Evolutionary conservation across 2,329 filamentous ascomycete genomes (phyloP), one percentile per base, ranked within the genome.

Genomic region (Alternaria sp.): DNA sequence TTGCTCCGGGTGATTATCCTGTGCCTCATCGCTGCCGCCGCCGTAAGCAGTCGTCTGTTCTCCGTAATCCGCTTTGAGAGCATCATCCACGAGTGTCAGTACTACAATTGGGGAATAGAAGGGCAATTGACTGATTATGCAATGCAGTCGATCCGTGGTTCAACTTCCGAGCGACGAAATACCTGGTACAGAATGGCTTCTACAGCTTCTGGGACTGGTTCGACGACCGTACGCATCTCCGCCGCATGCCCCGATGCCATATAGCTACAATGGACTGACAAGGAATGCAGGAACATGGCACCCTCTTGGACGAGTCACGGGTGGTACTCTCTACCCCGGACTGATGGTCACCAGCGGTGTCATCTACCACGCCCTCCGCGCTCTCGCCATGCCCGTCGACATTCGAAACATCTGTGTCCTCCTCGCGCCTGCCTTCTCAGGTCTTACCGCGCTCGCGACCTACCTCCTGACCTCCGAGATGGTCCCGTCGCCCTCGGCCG

Each of bases 171-270:
- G 96, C 96, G 71, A 98, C 96, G 60, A 98, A 98, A 83, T 98
- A 99, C 78, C 88, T 99, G 60, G 93, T 99, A 60, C 89, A 95
- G 78, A 89, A 99, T 89, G 96, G 96, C 75, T 98, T 99, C 84
- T 96, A 97, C 82, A 94, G 92, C 82, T 99, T 99, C 81, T 99
- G 96, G 96, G 95, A 99, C 82, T 99, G 96, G 96, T 99, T 99
- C 79, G 96, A 99, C 83, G 96, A 99, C 86, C 90, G 96, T 90
- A 85, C 68, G 88, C 79, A 58, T 58, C 66, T 68, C 66, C 50
- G 55, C 64, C 53, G 47, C 65, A 62, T 43, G 25, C 51, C 55
- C 33, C 63, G 30, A 28, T 23, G 55, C 23, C 18, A 55, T 12
- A 18, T 37, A 50, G 41, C 25, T n/a, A 49, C 55, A 66, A 58